These are phyloP conservation scores for Scenedesmus sp. DNA, from an alignment of 163 green algal genomes.

Conservation along the genomic window DNA sequence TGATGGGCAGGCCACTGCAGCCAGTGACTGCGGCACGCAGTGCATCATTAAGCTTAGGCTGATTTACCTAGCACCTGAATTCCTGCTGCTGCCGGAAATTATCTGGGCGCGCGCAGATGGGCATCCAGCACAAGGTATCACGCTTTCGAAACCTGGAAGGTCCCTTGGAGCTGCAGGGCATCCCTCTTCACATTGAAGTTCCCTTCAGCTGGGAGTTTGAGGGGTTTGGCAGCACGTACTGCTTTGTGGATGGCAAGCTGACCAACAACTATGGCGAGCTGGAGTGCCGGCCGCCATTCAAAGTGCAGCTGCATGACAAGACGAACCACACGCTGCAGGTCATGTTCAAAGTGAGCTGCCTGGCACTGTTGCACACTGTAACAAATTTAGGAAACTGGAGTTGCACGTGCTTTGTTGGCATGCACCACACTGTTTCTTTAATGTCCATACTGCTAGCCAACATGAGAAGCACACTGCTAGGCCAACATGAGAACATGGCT, in stretches of 20 bases:
- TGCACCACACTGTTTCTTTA: too few species aligned
- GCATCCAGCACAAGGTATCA: slow-evolving; percentile 19
- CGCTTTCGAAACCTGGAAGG: slow-evolving; percentile 25
- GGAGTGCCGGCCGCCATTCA: slow-evolving; percentile 30
- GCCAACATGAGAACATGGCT: too few species aligned
- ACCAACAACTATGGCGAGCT: slow-evolving; percentile 16
- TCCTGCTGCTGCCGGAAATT: neutral
- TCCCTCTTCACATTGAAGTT: neutral
- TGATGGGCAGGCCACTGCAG: neutral
- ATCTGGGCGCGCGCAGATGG: slow-evolving; percentile 9
- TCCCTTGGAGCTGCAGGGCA: neutral
- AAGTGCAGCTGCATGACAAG: slow-evolving; percentile 7
- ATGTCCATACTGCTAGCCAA: too few species aligned
- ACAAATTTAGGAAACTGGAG: too few species aligned
- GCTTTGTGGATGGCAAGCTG: slow-evolving; percentile 34
- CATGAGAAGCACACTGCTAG: too few species aligned
- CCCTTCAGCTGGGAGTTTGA: slow-evolving; percentile 54
- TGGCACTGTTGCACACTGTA: too few species aligned
- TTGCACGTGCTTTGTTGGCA: too few species aligned
- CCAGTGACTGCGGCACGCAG: neutral
- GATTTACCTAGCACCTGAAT: too few species aligned
- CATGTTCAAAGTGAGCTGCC: slow-evolving; percentile 1
- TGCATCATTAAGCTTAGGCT: too few species aligned
- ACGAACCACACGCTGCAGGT: slow-evolving; percentile 46
- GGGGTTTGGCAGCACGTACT: slow-evolving; percentile 48